Evolutionary conservation across 306 rosid species (phyloP), one percentile per base, ranked within the genome.

Genomic region (Cotoneaster glaucophyllus): DNA sequence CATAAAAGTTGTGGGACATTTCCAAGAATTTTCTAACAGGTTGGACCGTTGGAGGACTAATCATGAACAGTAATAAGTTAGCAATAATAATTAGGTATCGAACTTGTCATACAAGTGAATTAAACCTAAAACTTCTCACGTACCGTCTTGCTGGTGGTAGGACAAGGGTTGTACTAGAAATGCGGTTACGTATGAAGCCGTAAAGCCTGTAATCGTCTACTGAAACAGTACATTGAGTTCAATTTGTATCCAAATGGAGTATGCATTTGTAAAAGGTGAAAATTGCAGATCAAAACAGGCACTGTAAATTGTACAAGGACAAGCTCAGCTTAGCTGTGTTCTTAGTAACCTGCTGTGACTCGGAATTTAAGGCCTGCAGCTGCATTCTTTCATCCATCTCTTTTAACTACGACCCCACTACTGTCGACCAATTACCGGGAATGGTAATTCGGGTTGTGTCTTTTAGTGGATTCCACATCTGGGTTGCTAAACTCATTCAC

Each of bases 401-500:
- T 37, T 37, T 37, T 37, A 37, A 37, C 41, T 37, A 37, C 41
- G 7, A 7, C 41, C 41, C 41, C 12, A 25, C 29, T 68, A n/a
- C 65, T 25, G n/a, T 11, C 5, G 18, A 34, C 28, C 69, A 65
- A 65, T 14, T 19, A 19, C 69, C 32, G 2, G 5, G n/a, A 37
- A 37, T 54, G 58, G 64, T 22, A 52, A 22, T 6, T 61, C 28
- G 21, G 61, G 48, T 21, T 67, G 11, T 6, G 22, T 17, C 28
- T 29, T 50, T 70, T 26, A 43, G n/a, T 8, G 45, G 32, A 11
- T 37, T 14, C 4, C 11, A 7, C 1, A 25, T 75, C 43, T 10
- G 79, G 26, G 79, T 66, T 75, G 73, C 52, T 34, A 53, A 31
- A 14, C 32, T 68, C 34, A 15, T 44, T 67, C 67, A 63, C 41